A percentile compares a stretch with the other conserved stretches of the same genome.
Conservation (phyloP, 2,329 filamentous ascomycete genomes). For the Colletotrichum lini region DNA sequence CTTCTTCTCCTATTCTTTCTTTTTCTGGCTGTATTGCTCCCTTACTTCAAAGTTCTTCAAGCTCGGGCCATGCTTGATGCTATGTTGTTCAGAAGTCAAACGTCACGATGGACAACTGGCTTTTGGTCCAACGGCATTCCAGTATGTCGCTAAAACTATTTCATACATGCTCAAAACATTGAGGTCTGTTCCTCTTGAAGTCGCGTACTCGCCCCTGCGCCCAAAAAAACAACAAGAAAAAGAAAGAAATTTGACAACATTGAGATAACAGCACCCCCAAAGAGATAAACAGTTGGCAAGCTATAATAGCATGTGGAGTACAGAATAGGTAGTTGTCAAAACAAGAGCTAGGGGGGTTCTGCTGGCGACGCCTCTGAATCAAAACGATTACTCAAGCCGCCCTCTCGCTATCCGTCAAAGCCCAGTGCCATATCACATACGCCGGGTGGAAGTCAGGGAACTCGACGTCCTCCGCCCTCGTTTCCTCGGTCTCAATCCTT, state of each 20-base stretch:
- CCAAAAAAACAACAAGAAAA: too few relatives aligned
- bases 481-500: conserved; percentile 16
- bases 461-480: conserved; percentile 3
- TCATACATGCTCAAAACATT: not conserved
- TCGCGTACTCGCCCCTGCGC: too few relatives aligned
- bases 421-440: conserved; percentile 37
- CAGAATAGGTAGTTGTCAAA: not conserved
- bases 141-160: not conserved
- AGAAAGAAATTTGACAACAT: too few relatives aligned
- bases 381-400: not conserved
- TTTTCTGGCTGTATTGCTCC: too few relatives aligned
- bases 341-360: not conserved
- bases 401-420: conserved; percentile 16
- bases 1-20: too few relatives aligned
- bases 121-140: too few relatives aligned
- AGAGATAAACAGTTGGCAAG: not conserved
- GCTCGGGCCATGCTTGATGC: not conserved
- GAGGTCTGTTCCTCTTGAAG: too few relatives aligned
- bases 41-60: not conserved
- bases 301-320: not conserved
- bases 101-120: too few relatives aligned
- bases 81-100: too few relatives aligned
- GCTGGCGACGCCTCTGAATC: not conserved
- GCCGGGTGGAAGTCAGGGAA: conserved; percentile 28
- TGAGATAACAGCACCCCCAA: not conserved